phyloP scores from a whole-genome alignment of 495 filamentous ascomycete species.

The Penicillium parvum region DNA sequence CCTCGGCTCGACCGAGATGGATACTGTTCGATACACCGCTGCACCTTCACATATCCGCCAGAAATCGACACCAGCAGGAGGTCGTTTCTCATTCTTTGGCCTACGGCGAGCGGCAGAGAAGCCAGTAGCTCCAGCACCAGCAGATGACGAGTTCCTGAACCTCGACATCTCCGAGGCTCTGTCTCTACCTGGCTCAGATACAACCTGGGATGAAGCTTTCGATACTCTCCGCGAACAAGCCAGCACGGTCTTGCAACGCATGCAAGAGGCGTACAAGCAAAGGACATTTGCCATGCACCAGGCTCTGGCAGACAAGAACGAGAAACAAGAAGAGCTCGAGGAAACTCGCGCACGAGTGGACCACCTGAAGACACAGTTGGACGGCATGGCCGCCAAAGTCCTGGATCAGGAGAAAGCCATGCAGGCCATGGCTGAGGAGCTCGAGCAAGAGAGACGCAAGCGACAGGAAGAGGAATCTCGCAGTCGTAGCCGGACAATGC shows the following conservation, averaged over 20 bases:
- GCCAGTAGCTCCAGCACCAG: slow-evolving; percentile 29
- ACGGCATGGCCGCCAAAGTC: slow-evolving; percentile 68
- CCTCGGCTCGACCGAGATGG: slow-evolving; percentile 23
- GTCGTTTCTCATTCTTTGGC: slow-evolving; percentile 38
- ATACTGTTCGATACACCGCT: slow-evolving; percentile 13
- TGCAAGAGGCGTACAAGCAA: slow-evolving; percentile 69
- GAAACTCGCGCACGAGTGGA: slow-evolving; percentile 64
- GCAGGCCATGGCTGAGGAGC: slow-evolving; percentile 57
- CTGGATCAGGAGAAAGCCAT: slow-evolving; percentile 61
- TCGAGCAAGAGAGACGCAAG: slow-evolving; percentile 55
- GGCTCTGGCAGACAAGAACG: slow-evolving; percentile 56
- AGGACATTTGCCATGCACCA: slow-evolving; percentile 57
- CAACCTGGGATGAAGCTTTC: slow-evolving; percentile 61
- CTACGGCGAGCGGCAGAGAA: slow-evolving; percentile 30
- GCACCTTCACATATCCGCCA: slow-evolving; percentile 32
- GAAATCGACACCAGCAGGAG: slow-evolving; percentile 30
- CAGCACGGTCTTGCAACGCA: slow-evolving; percentile 53
- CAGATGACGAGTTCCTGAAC: slow-evolving; percentile 59
- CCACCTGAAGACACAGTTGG: slow-evolving; percentile 68
- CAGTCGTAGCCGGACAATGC: slow-evolving; percentile 36
- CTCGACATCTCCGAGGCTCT: slow-evolving; percentile 61
- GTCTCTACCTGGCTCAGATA: slow-evolving; percentile 50
- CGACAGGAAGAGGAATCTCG: slow-evolving; percentile 52
- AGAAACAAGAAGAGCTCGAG: slow-evolving; percentile 66
- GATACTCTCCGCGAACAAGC: slow-evolving; percentile 67